Conservation (phyloP, 164 flowering plant species). For the Magnolia sinica region DNA sequence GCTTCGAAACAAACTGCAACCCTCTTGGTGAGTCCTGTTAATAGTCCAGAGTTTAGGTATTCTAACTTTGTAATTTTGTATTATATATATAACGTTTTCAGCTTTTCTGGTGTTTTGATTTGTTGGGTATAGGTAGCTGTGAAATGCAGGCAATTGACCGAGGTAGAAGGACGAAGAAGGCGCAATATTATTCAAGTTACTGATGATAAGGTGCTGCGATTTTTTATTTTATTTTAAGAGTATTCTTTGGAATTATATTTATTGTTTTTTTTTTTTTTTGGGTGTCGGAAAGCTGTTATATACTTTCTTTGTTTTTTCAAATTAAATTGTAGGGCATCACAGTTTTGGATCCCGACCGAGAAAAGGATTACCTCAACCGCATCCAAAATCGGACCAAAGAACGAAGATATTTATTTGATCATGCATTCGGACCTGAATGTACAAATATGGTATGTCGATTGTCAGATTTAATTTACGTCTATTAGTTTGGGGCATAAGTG, state of each 20-base stretch:
- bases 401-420: slow-evolving; percentile 66
- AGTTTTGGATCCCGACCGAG: slow-evolving; percentile 79
- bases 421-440: slow-evolving; percentile 68
- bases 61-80: neutral
- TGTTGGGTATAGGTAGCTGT: slow-evolving; percentile 63
- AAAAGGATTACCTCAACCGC: slow-evolving; percentile 81
- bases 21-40: slow-evolving; percentile 47
- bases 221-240: neutral
- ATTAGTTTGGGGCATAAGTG: neutral
- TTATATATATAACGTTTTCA: neutral
- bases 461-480: neutral
- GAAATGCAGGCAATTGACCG: slow-evolving; percentile 72
- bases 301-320: neutral
- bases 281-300: neutral
- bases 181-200: slow-evolving; percentile 70
- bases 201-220: slow-evolving; percentile 49
- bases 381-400: slow-evolving; percentile 79
- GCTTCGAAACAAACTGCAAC: slow-evolving; percentile 62
- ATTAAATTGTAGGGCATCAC: slow-evolving; percentile 53
- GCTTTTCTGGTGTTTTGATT: neutral
- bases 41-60: neutral
- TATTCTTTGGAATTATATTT: neutral
- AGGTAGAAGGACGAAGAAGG: slow-evolving; percentile 36
- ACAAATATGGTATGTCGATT: slow-evolving; percentile 46
- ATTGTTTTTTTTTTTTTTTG: neutral